These are phyloP conservation scores for Proliferodiscus dingleyae DNA, from an alignment of 2,329 filamentous ascomycete genomes.

Conservation along the genomic window DNA sequence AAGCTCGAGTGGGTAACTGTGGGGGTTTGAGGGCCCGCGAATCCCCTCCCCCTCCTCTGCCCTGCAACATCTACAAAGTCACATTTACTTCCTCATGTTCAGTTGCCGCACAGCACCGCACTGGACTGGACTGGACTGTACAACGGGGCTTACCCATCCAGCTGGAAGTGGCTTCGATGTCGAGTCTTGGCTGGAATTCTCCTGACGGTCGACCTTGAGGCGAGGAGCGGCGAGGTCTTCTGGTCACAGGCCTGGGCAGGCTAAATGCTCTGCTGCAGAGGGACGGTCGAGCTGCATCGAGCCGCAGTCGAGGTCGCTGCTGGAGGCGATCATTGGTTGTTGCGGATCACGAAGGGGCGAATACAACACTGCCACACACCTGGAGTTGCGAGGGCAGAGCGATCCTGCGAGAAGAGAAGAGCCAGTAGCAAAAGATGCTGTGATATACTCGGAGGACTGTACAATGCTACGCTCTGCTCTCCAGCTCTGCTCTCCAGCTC, in stretches of 20 bases:
- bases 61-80: too few species aligned
- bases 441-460: background rate
- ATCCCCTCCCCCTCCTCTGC: too few species aligned
- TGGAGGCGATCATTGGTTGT: background rate
- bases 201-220: background rate
- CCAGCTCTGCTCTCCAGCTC: too few species aligned
- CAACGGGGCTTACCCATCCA: too few species aligned
- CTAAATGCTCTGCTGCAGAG: too few species aligned
- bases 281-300: background rate
- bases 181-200: background rate
- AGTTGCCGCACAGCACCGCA: too few species aligned
- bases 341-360: background rate
- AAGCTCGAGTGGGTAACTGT: too few species aligned
- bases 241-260: background rate
- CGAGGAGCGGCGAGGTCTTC: background rate
- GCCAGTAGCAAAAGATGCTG: background rate
- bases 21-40: too few species aligned
- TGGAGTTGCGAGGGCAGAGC: background rate
- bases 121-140: too few species aligned
- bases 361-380: conserved; percentile 2
- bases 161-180: background rate
- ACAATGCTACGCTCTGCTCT: too few species aligned
- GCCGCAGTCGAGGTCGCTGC: conserved; percentile 4
- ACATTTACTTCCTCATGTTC: too few species aligned
- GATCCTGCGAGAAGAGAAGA: background rate